Evolutionary conservation across 371 early-diverging fungal genomes (phyloP), one percentile per base, ranked within the genome.

Genomic region (Amoeboaphelidium protococcarum): DNA sequence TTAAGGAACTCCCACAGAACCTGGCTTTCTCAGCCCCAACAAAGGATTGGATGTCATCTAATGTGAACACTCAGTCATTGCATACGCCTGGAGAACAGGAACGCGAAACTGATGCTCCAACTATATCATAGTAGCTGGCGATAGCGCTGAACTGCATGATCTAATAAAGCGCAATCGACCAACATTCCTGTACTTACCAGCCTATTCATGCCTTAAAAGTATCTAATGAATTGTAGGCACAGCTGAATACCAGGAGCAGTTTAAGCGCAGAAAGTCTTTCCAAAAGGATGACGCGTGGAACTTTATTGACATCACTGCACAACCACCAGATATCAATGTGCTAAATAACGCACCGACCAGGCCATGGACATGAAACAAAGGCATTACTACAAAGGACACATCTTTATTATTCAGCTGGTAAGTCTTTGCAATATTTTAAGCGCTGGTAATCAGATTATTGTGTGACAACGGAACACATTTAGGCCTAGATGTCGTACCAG

Each of bases 321-420:
- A 58, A 20, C 82, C 84, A 23, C 84, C 84, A 2, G 80, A 69
- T 13, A 62, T 60, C 13, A 87, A 63, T 1, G 83, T 72, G 12
- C 83, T 65, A 22, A 85, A 61, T 40, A 78, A 54, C 12, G 73
- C 78, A 49, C 84, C 81, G 26, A 85, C 64, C 22, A 87, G 61
- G 4, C 88, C 88, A 51, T 86, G 85, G 0, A 84, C 84, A 53
- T 87, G 88, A 65, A 83, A 82, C n/a, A 87, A 65, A 2, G 88
- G 86, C 86, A 85, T 85, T 12, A 84, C 84, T 25, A 83, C 48
- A 47, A 73, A 63, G 1, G 80, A 71, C 4, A 69, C 53, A 56
- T 87, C 88, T 1, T 47, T 26, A 10, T 67, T 52, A 1, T 54
- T 54, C 23, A 86, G 62, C 25, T 71, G 54, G 54, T 81, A 83